Evolutionary conservation across 805 yeast genomes (phyloP).

Genomic region (Candida rishiriensis): DNA sequence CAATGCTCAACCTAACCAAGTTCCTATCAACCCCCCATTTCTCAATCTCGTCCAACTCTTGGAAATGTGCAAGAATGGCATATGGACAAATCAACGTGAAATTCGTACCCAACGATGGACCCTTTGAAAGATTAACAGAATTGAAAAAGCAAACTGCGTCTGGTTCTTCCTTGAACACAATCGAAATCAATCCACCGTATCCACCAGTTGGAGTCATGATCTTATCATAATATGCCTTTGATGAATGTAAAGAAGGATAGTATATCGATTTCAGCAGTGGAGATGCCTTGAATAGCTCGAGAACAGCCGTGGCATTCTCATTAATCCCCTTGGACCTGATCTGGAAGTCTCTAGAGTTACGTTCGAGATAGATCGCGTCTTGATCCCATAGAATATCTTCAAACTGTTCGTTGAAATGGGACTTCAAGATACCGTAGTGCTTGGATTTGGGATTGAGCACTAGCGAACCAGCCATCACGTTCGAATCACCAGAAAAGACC

Average conservation of each 20-base stretch:
- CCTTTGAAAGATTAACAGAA: conserved; percentile 65
- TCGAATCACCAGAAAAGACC: conserved; percentile 89
- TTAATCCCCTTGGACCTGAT: conserved; percentile 56
- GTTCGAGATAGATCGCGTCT: conserved; percentile 86
- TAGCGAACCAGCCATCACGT: conserved; percentile 91
- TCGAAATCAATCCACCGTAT: conserved; percentile 81
- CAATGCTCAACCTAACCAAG: conserved; percentile 77
- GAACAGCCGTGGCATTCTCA: conserved; percentile 48
- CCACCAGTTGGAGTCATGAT: conserved; percentile 71
- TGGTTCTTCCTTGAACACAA: conserved; percentile 59
- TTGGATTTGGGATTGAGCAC: conserved; percentile 67
- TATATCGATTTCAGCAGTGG: conserved; percentile 58
- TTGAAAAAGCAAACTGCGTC: conserved; percentile 76
- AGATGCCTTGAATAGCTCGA: conserved; percentile 46
- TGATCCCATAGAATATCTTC: conserved; percentile 88
- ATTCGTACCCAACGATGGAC: conserved; percentile 89
- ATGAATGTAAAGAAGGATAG: conserved; percentile 60
- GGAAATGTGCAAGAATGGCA: conserved; percentile 79
- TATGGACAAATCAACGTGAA: conserved; percentile 89
- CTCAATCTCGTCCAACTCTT: conserved; percentile 73
- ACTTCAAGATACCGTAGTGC: conserved; percentile 45
- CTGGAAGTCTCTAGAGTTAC: conserved; percentile 88
- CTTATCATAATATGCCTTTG: conserved; percentile 64
- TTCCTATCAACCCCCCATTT: conserved; percentile 79
- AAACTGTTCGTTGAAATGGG: conserved; percentile 46